phyloP scores from a whole-genome alignment of 345 rosid genomes.

The Salix arbutifolia region DNA sequence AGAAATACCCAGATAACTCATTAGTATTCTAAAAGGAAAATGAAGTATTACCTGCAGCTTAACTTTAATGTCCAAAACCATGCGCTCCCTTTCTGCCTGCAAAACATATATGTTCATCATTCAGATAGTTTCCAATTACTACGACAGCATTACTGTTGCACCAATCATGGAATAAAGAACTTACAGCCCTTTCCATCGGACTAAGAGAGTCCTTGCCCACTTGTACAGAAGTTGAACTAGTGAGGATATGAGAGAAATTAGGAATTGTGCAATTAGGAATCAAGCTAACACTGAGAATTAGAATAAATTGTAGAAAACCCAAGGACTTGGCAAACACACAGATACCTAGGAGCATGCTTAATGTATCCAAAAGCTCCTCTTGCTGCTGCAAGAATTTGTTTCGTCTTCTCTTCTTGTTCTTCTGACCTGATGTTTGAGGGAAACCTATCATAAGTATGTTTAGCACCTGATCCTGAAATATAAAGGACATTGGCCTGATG shows the following conservation, averaged over 20 bases:
- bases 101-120: constrained; percentile 6
- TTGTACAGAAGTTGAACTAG: constrained; percentile 70
- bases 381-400: constrained; percentile 84
- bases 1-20: not conserved
- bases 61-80: constrained; percentile 98
- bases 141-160: constrained; percentile 8
- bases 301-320: not conserved
- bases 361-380: constrained; percentile 80
- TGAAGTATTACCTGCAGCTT: constrained; percentile 69
- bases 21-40: not conserved
- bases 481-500: constrained; percentile 33
- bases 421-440: constrained; percentile 81
- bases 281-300: not conserved
- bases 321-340: constrained; percentile 2
- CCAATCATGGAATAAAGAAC: constrained; percentile 35
- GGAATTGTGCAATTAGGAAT: not conserved
- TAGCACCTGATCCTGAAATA: constrained; percentile 74
- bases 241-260: constrained; percentile 15
- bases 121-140: constrained; percentile 11
- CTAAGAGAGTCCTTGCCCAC: constrained; percentile 61
- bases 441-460: constrained; percentile 88
- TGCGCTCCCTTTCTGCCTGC: constrained; percentile 92
- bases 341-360: constrained; percentile 68
- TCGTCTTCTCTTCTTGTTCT: constrained; percentile 91
- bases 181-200: constrained; percentile 94